These are phyloP conservation scores for Candida sp. DNA, from an alignment of 1,139 yeast genomes.

Conservation along the genomic window DNA sequence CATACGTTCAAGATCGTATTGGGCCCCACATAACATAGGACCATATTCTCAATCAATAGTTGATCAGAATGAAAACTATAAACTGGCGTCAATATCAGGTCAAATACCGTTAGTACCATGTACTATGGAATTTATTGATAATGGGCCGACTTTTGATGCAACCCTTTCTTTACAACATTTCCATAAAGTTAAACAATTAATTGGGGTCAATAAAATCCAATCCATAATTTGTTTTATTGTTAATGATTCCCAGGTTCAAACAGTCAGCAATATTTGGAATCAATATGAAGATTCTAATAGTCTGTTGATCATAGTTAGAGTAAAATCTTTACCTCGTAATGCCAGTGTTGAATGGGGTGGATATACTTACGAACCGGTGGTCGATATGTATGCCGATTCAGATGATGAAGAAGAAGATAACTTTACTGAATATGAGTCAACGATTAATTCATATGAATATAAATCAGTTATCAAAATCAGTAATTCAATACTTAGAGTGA, in stretches of 20 bases:
- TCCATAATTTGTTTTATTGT: constrained; percentile 57
- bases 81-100: constrained; percentile 73
- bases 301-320: constrained; percentile 51
- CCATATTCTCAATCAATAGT: constrained; percentile 89
- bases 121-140: constrained; percentile 47
- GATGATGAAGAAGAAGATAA: constrained; percentile 30
- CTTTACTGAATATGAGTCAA: background rate
- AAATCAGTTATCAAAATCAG: constrained; percentile 9
- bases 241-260: constrained; percentile 17
- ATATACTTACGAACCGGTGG: constrained; percentile 36
- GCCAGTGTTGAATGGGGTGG: constrained; percentile 85
- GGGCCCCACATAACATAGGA: constrained; percentile 99
- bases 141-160: constrained; percentile 24
- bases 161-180: constrained; percentile 73
- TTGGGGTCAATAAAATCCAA: constrained; percentile 42
- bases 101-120: constrained; percentile 86
- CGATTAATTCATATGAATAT: constrained; percentile 8
- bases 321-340: constrained; percentile 60
- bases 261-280: constrained; percentile 37
- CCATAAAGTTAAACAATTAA: constrained; percentile 56
- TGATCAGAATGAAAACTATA: constrained; percentile 31
- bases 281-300: constrained; percentile 18
- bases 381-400: constrained; percentile 36
- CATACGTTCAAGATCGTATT: constrained; percentile 86
- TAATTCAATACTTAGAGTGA: constrained; percentile 5